phyloP scores from a whole-genome alignment of 2,329 filamentous ascomycete genomes.

The Didymella lethalis region DNA sequence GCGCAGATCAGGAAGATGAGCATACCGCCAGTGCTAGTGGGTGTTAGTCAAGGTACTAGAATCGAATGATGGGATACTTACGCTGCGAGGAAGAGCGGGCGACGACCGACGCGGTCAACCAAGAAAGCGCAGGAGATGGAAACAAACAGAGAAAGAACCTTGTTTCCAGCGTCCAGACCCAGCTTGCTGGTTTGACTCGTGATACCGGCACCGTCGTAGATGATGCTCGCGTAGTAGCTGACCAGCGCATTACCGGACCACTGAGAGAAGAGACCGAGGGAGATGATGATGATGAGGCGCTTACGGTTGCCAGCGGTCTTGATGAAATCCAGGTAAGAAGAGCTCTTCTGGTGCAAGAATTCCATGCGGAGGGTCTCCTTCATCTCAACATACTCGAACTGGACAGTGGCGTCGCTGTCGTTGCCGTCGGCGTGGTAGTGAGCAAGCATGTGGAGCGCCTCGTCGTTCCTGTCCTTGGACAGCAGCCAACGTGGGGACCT shows the following conservation, averaged over 20 bases:
- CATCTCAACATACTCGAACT: constrained; percentile 23
- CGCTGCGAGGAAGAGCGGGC: constrained; percentile 53
- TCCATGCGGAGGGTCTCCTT: constrained; percentile 23
- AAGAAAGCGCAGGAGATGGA: constrained; percentile 40
- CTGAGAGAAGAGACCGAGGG: constrained; percentile 51
- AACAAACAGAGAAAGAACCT: constrained; percentile 51
- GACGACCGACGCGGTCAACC: constrained; percentile 53
- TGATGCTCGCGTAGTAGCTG: constrained; percentile 47
- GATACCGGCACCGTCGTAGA: constrained; percentile 52
- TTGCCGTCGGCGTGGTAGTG: constrained; percentile 60
- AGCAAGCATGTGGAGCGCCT: constrained; percentile 55
- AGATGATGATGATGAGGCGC: constrained; percentile 49
- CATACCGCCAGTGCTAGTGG: constrained; percentile 6
- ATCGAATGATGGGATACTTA: neutral
- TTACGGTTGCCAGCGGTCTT: constrained; percentile 49
- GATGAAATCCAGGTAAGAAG: constrained; percentile 30
- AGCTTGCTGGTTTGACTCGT: constrained; percentile 46
- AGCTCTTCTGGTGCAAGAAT: constrained; percentile 30
- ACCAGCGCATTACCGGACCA: constrained; percentile 54
- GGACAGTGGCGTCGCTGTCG: constrained; percentile 26
- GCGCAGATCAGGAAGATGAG: constrained; percentile 7
- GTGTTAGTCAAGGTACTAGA: neutral
- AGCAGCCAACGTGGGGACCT: constrained; percentile 64
- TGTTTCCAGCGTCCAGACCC: constrained; percentile 43
- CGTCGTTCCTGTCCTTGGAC: constrained; percentile 60